phyloP scores from a whole-genome alignment of 2,329 filamentous ascomycete genomes.

The Aspergillus fischeri region DNA sequence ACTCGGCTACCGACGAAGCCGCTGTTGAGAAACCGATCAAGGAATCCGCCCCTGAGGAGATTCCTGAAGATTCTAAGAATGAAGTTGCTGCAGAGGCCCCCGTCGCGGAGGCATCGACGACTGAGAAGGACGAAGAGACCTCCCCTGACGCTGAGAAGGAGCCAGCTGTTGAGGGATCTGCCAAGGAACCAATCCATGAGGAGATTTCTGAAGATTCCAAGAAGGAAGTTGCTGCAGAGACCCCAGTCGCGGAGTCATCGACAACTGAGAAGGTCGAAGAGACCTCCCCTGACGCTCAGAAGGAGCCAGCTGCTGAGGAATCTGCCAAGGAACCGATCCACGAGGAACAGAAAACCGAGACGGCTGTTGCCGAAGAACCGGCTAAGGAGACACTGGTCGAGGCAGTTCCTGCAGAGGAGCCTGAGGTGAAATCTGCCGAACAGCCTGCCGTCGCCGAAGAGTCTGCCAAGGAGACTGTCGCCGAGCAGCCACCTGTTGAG shows the following conservation, averaged over 20 bases:
- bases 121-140: conserved; percentile 6
- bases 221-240: conserved; percentile 3
- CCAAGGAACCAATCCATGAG: conserved; percentile 4
- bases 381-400: background rate
- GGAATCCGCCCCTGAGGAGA: conserved; percentile 1
- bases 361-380: conserved; percentile 8
- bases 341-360: conserved; percentile 7
- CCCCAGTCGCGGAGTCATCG: background rate
- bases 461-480: conserved; percentile 4
- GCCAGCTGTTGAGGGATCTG: background rate
- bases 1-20: conserved; percentile 5
- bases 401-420: conserved; percentile 2
- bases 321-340: conserved; percentile 1
- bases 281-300: background rate
- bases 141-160: background rate
- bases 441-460: background rate
- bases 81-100: conserved; percentile 1
- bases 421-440: conserved; percentile 1
- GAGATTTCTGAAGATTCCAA: conserved; percentile 5
- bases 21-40: conserved; percentile 6
- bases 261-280: conserved; percentile 7
- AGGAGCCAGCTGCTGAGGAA: background rate
- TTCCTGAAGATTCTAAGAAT: conserved; percentile 5
- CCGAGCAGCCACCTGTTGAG: conserved; percentile 1
- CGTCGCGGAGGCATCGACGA: conserved; percentile 1